Evolutionary conservation across 2,329 filamentous ascomycete genomes (phyloP).

Genomic region (Cordyceps cicadae): DNA sequence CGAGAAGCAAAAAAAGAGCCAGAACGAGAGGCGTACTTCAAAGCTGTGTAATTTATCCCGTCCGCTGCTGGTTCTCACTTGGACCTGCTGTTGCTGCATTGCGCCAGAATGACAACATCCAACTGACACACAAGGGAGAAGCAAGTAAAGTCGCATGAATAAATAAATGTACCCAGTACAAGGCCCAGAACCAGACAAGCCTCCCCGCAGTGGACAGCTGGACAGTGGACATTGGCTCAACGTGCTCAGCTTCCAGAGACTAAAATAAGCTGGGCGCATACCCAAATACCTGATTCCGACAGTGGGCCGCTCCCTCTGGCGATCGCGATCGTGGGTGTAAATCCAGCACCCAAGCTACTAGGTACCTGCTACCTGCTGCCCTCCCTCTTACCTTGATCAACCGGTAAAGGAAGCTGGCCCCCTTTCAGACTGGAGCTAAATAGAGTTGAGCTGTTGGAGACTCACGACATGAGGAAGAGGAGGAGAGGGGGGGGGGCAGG

Average conservation of each 20-base stretch:
- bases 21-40: too few relatives aligned
- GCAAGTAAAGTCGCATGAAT: background rate
- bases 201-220: background rate
- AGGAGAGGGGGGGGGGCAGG: too few relatives aligned
- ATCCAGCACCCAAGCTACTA: background rate
- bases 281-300: background rate
- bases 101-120: constrained; percentile 9
- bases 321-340: constrained; percentile 7
- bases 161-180: constrained; percentile 8
- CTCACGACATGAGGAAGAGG: background rate
- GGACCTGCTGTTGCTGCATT: background rate
- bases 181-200: background rate
- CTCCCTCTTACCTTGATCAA: background rate
- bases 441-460: background rate
- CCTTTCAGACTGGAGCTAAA: background rate
- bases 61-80: background rate
- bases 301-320: background rate
- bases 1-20: background rate
- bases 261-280: background rate
- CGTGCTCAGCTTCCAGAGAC: background rate
- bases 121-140: background rate
- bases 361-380: background rate
- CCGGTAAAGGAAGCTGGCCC: background rate
- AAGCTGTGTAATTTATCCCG: too few relatives aligned
- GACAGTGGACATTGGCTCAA: background rate